phyloP scores from a whole-genome alignment of 1,284 basidiomycete genomes.

The Leccinum angustisporum region DNA sequence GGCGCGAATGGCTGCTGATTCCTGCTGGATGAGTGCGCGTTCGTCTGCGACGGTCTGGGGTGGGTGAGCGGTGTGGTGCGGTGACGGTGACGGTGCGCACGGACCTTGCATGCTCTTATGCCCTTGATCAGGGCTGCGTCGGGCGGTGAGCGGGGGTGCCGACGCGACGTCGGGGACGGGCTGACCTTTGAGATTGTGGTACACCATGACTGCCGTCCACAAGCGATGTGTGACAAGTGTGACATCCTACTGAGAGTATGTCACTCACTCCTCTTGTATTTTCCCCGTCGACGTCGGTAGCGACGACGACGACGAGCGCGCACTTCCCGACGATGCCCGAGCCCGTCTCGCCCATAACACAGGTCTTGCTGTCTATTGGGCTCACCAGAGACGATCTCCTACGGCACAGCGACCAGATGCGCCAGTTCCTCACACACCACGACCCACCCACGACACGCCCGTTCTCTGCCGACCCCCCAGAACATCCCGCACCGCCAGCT shows the following conservation, averaged over 20 bases:
- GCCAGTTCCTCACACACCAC: conserved; percentile 64
- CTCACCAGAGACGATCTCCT: conserved; percentile 69
- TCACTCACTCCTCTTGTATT: conserved; percentile 5
- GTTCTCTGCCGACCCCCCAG: conserved; percentile 38
- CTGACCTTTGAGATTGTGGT: conserved; percentile 90
- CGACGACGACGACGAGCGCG: conserved; percentile 17
- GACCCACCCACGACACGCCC: conserved; percentile 44
- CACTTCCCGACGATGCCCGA: conserved; percentile 23
- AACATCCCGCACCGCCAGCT: conserved; percentile 36
- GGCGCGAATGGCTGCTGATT: conserved; percentile 96
- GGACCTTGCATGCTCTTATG: conserved; percentile 88
- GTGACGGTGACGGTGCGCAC: conserved; percentile 13
- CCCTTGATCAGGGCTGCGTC: conserved; percentile 88
- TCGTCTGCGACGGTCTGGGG: conserved; percentile 89
- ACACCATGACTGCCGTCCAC: conserved; percentile 54
- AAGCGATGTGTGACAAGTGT: conserved; percentile 27
- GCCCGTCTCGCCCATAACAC: conserved; percentile 55
- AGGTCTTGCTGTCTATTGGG: conserved; percentile 63
- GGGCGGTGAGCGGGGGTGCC: conserved; percentile 15
- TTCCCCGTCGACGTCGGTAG: conserved; percentile 20
- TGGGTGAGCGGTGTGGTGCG: conserved; percentile 19
- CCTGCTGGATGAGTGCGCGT: conserved; percentile 95
- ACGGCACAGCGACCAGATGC: conserved; percentile 69
- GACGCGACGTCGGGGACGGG: conserved; percentile 8
- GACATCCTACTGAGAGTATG: conserved; percentile 2